Evolutionary conservation across 345 rosid species (phyloP).

Genomic region (Brassica nigra): DNA sequence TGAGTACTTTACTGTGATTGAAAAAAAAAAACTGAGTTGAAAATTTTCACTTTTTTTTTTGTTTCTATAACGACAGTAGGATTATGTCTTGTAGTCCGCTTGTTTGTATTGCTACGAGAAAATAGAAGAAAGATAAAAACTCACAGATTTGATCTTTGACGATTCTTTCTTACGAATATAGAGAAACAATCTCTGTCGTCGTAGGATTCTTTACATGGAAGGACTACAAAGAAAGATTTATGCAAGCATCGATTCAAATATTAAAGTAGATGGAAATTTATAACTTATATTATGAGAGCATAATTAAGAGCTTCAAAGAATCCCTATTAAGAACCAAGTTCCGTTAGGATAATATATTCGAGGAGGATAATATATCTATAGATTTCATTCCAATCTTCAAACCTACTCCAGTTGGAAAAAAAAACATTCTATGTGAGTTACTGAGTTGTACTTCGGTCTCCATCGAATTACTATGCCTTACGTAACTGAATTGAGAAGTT

Average conservation of each 20-base stretch:
- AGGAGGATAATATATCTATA: conserved; percentile 28
- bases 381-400: conserved; percentile 42
- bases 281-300: conserved; percentile 15
- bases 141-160: not conserved
- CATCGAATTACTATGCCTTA: conserved; percentile 37
- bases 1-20: not conserved
- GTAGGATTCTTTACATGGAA: conserved; percentile 27
- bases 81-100: not conserved
- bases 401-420: conserved; percentile 27
- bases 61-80: not conserved
- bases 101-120: not conserved
- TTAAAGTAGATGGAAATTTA: conserved; percentile 21
- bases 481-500: conserved; percentile 39
- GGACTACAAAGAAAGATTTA: conserved; percentile 18
- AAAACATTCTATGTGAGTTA: conserved; percentile 31
- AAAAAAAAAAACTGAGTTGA: not conserved
- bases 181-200: not conserved
- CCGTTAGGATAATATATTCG: conserved; percentile 32
- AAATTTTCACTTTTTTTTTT: not conserved
- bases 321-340: conserved; percentile 32
- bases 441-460: conserved; percentile 31
- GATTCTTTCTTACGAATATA: not conserved
- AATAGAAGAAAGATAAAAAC: not conserved
- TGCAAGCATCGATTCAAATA: conserved; percentile 28
- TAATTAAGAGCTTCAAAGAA: conserved; percentile 26